phyloP scores from a whole-genome alignment of 2,329 filamentous ascomycete species.

The Xylariaceae sp. region DNA sequence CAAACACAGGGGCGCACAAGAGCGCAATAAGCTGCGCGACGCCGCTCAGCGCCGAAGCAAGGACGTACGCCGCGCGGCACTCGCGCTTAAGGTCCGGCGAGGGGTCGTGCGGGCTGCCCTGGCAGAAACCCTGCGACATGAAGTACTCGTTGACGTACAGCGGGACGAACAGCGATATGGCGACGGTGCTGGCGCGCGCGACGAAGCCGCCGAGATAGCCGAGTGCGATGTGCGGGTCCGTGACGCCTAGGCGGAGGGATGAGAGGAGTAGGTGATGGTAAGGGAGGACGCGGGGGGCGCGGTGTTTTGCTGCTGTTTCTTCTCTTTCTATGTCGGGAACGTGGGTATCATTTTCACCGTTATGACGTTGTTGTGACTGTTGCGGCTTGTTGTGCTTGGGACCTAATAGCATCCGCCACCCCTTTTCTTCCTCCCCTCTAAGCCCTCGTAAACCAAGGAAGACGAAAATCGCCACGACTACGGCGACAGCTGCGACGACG shows the following conservation, averaged over 20 bases:
- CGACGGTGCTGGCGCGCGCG: conserved; percentile 88
- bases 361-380: neutral
- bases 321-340: neutral
- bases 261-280: conserved; percentile 59
- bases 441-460: conserved; percentile 69
- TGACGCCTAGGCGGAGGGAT: conserved; percentile 66
- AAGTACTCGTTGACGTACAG: conserved; percentile 91
- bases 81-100: conserved; percentile 75
- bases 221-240: conserved; percentile 72
- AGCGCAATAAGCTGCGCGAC: conserved; percentile 84
- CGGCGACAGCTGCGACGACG: conserved; percentile 68
- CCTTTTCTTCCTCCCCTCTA: conserved; percentile 73
- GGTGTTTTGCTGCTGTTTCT: neutral
- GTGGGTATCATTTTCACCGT: no score
- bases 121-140: conserved; percentile 74
- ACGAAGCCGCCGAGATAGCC: conserved; percentile 95
- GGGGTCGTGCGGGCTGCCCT: conserved; percentile 58
- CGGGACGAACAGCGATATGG: conserved; percentile 91
- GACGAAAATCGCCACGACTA: conserved; percentile 70
- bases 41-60: conserved; percentile 83
- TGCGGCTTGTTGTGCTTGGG: conserved; percentile 15
- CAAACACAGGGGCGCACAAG: conserved; percentile 80
- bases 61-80: conserved; percentile 80
- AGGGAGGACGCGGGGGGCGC: conserved; percentile 39
- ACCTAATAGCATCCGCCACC: conserved; percentile 57